Conservation (phyloP, 305 asterid genomes). For the Caryopteris hybrid region DNA sequence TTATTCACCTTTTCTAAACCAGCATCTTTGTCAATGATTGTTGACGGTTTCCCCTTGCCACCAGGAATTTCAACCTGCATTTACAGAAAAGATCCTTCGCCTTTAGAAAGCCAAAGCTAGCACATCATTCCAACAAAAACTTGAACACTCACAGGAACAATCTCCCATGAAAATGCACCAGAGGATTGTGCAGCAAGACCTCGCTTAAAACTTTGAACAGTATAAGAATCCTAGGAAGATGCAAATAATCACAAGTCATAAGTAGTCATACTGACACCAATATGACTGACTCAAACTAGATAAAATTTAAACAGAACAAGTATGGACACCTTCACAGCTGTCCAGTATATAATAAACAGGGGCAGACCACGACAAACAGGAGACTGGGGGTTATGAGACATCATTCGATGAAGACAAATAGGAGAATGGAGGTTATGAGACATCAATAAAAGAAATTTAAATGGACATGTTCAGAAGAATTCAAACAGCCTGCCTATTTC, state of each 20-base stretch:
- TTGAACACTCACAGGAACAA: constrained; percentile 59
- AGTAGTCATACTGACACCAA: neutral
- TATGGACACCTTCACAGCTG: neutral
- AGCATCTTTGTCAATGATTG: constrained; percentile 68
- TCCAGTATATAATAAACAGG: neutral
- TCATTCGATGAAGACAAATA: neutral
- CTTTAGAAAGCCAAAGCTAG: neutral
- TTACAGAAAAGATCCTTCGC: neutral
- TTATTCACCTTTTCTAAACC: constrained; percentile 61
- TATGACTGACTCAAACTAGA: neutral
- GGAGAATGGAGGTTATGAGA: neutral
- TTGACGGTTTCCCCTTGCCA: constrained; percentile 65
- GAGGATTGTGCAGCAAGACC: constrained; percentile 69
- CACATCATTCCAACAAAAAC: neutral
- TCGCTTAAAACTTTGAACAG: constrained; percentile 88
- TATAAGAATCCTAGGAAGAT: constrained; percentile 64
- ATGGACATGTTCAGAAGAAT: neutral
- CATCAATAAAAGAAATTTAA: neutral
- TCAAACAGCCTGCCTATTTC: neutral
- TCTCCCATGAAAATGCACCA: constrained; percentile 93
- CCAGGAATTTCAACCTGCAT: constrained; percentile 76
- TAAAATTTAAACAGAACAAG: neutral
- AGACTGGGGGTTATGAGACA: neutral
- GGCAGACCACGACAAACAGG: neutral
- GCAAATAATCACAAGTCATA: constrained; percentile 1